Conservation (phyloP, 345 rosid species). For the Hevea brasiliensis region DNA sequence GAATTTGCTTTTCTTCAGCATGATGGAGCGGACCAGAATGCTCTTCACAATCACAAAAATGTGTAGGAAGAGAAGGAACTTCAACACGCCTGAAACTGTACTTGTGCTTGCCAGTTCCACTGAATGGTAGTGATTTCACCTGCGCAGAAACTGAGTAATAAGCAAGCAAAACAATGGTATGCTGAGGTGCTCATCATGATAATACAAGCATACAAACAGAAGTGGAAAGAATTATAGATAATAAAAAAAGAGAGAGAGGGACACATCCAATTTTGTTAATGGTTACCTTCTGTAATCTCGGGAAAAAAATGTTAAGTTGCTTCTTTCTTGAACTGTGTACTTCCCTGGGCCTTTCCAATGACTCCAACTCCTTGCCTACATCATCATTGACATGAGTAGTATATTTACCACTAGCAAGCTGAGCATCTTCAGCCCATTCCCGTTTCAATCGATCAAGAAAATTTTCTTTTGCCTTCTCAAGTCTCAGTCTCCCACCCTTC, state of each 20-base stretch:
- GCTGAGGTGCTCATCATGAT: neutral
- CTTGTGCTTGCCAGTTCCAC: slow-evolving; percentile 86
- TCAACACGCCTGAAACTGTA: slow-evolving; percentile 77
- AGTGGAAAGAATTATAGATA: neutral
- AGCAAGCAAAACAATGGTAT: neutral
- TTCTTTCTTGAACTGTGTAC: slow-evolving; percentile 23
- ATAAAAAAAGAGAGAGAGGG: neutral
- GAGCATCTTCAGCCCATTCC: slow-evolving; percentile 65
- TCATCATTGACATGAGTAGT: slow-evolving; percentile 13
- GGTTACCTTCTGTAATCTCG: slow-evolving; percentile 62
- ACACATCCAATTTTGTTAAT: neutral
- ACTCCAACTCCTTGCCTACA: slow-evolving; percentile 10
- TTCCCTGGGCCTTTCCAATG: slow-evolving; percentile 27
- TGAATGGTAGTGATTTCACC: slow-evolving; percentile 67
- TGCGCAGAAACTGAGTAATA: slow-evolving; percentile 26
- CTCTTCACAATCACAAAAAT: slow-evolving; percentile 89
- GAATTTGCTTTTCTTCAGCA: slow-evolving; percentile 28
- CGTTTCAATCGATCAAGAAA: slow-evolving; percentile 61
- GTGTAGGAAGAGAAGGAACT: slow-evolving; percentile 52
- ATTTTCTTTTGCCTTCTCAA: slow-evolving; percentile 88
- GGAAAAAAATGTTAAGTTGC: slow-evolving; percentile 66
- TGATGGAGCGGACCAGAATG: slow-evolving; percentile 43
- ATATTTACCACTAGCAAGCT: neutral
- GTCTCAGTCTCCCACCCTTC: slow-evolving; percentile 84
- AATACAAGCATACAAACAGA: neutral